These are phyloP conservation scores for Colletotrichum simmondsii DNA, from an alignment of 2,329 filamentous ascomycete species.

Conservation along the genomic window DNA sequence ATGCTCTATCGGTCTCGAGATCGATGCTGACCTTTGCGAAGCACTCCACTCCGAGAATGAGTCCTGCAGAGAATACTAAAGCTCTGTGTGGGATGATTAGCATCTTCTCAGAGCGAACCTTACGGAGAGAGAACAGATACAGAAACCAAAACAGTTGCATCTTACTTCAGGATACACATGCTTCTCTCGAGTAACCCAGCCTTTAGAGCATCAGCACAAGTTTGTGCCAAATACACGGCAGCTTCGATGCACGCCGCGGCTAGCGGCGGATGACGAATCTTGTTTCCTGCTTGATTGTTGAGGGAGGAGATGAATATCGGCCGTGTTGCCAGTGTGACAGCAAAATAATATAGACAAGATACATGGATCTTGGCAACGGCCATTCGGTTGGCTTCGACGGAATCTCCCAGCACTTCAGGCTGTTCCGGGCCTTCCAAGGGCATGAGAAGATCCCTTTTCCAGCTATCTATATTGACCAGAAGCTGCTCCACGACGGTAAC, in stretches of 20 bases:
- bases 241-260: background rate
- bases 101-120: no score
- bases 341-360: conserved; percentile 68
- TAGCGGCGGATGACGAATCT: background rate
- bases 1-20: background rate
- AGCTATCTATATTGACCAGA: background rate
- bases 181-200: background rate
- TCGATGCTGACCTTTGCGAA: background rate
- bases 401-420: background rate
- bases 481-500: background rate
- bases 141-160: background rate
- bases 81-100: background rate
- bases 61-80: background rate
- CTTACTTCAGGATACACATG: background rate
- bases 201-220: background rate
- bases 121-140: background rate
- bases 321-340: conserved; percentile 66
- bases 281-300: background rate
- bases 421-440: background rate
- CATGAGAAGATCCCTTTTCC: background rate
- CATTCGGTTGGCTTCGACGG: conserved; percentile 31
- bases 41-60: background rate
- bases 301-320: background rate
- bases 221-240: background rate
- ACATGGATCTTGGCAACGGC: conserved; percentile 64